Base-by-base conservation (phyloP, 2,329 filamentous ascomycete species). In the Mariannaea elegans region DNA sequence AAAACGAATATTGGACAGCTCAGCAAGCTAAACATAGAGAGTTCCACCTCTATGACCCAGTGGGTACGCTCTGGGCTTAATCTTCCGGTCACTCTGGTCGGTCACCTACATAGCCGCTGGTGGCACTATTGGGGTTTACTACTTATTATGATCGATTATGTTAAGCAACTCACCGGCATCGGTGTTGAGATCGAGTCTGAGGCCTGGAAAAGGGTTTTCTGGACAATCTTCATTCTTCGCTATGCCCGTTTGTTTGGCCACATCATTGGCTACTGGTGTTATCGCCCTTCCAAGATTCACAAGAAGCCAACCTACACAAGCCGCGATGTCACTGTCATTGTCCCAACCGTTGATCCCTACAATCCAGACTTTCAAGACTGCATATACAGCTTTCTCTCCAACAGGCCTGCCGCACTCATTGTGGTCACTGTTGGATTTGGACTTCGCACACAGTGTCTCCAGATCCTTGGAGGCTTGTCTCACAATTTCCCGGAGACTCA, bases 311-410 rank as follows among this genome's bases (percentile, higher is more conserved):
- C 48, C 0, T 77, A 78, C 60, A 65, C 60, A 6, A 65, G 68
- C 3, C 49, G 58, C 2, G 80, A 87, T 34, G 79, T 81, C 48
- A 83, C 82, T 0, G 79, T 86, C 18, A 75, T 87, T 44, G 68
- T 87, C 2, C 82, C 84, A 0, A 87, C 83, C 0, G 74, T 84
- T 3, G 78, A 82, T 12, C 81, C 83, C 0, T 48, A 65, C 1
- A 76, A 77, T 10, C 48, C 42, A 0, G 74, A 77, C 16, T 84
- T 87, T 53, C 44, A 61, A 0, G 74, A 76, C 13, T 82, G 80
- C 50, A 58, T 85, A 3, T 42, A 55, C 0, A 77, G 76, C 0
- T 75, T 81, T 2, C 69, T 81, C 2, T 42, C 53, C 1, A 82
- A 83, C 56, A 14, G 46, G 0, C 82, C 81, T 0, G 63, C 62